Conservation (phyloP, 2,329 filamentous ascomycete species). For the Diaporthe humulicola region DNA sequence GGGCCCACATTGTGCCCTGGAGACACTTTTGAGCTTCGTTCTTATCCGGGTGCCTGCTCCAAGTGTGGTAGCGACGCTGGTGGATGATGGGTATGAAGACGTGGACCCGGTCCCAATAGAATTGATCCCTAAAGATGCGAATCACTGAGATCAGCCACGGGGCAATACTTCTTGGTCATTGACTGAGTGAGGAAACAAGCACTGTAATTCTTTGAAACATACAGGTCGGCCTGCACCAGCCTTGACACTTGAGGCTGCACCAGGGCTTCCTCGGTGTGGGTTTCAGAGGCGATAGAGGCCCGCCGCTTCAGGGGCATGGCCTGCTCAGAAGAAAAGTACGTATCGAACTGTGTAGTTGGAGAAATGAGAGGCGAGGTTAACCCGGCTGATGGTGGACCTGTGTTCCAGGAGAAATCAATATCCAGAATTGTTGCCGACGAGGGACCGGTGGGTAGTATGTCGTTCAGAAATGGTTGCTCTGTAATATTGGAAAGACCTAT, state of each 20-base stretch:
- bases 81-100: slow-evolving; percentile 42
- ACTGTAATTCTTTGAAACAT: background rate
- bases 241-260: slow-evolving; percentile 2
- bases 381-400: background rate
- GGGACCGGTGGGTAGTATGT: background rate
- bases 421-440: background rate
- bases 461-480: background rate
- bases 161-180: background rate
- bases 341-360: background rate
- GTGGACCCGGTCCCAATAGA: slow-evolving; percentile 43
- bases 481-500: background rate
- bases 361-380: slow-evolving; percentile 1
- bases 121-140: slow-evolving; percentile 37
- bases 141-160: slow-evolving; percentile 26
- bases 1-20: slow-evolving; percentile 53
- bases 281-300: background rate
- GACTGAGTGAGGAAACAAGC: background rate
- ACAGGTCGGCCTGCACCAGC: slow-evolving; percentile 6
- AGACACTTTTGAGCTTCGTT: slow-evolving; percentile 42
- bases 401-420: background rate
- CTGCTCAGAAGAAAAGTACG: background rate
- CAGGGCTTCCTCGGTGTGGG: background rate
- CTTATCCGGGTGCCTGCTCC: slow-evolving; percentile 22
- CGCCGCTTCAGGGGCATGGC: background rate
- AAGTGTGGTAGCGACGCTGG: slow-evolving; percentile 39